Evolutionary conservation across 108 stramenopile species (phyloP).

Genomic region (Skeletonema marinoi): DNA sequence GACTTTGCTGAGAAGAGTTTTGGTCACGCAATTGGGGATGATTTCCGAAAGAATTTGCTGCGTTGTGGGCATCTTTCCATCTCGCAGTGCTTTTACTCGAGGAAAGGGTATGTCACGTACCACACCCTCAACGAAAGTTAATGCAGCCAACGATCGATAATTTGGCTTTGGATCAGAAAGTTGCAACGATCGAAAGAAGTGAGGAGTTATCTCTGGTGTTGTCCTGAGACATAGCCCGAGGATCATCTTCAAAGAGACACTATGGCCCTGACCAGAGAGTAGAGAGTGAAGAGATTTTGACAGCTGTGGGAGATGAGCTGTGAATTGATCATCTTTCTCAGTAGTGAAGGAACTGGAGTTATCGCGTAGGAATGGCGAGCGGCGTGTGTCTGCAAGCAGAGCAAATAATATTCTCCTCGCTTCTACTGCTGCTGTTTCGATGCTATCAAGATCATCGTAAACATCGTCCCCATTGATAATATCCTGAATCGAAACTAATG

Average conservation of each 20-base stretch:
- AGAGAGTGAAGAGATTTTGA: constrained; percentile 45
- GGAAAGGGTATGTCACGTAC: constrained; percentile 54
- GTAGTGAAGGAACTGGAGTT: neutral
- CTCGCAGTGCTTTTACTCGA: constrained; percentile 1
- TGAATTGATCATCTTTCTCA: constrained; percentile 22
- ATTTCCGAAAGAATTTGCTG: constrained; percentile 34
- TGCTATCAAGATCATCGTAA: constrained; percentile 11
- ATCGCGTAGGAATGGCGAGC: constrained; percentile 60
- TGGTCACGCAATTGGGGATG: constrained; percentile 56
- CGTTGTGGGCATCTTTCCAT: neutral
- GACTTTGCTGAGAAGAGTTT: constrained; percentile 51
- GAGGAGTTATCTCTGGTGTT: constrained; percentile 55
- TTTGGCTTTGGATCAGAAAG: constrained; percentile 64
- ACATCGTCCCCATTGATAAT: constrained; percentile 43
- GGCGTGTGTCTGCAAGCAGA: constrained; percentile 50
- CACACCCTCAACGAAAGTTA: constrained; percentile 55
- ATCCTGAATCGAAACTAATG: constrained; percentile 10
- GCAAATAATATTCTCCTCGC: constrained; percentile 65
- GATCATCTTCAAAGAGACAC: constrained; percentile 42
- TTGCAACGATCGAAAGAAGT: constrained; percentile 51
- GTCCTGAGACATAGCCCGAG: constrained; percentile 44
- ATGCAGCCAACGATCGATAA: constrained; percentile 52
- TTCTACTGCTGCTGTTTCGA: constrained; percentile 47
- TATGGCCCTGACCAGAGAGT: constrained; percentile 35
- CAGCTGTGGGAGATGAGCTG: constrained; percentile 23